These are phyloP conservation scores for Fraxinus quadrangulata DNA, from an alignment of 257 asterid species.

Conservation along the genomic window DNA sequence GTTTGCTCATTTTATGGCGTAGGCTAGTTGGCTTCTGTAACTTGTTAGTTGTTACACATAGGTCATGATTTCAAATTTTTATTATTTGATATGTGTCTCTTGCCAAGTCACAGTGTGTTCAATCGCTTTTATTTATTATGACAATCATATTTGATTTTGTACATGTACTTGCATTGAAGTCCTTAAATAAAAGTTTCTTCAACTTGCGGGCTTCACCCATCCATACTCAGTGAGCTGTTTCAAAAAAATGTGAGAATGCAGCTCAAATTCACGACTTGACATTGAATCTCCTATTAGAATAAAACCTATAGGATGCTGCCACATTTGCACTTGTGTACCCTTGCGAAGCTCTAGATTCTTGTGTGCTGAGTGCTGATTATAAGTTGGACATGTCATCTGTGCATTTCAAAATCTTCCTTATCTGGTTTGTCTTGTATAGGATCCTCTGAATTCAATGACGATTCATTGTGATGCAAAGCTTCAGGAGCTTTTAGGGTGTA, in stretches of 20 bases:
- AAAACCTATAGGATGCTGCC: background rate
- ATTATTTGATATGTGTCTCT: background rate
- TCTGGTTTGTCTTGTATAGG: constrained; percentile 36
- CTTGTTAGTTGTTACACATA: background rate
- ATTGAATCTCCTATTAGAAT: background rate
- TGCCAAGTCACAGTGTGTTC: background rate
- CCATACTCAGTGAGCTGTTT: background rate
- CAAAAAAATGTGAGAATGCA: background rate
- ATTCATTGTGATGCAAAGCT: constrained; percentile 56
- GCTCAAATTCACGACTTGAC: background rate
- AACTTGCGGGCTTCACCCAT: background rate
- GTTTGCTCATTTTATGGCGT: background rate
- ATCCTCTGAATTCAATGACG: constrained; percentile 50
- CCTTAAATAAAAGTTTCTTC: background rate
- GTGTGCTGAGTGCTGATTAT: constrained; percentile 7
- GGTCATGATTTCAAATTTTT: background rate
- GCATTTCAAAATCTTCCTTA: constrained; percentile 15
- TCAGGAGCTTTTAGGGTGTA: constrained; percentile 61
- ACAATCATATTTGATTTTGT: background rate
- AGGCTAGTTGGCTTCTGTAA: background rate
- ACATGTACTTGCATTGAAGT: background rate
- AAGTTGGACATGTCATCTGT: constrained; percentile 1
- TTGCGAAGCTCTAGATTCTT: background rate
- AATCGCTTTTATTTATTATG: background rate
- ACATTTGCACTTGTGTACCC: background rate